Evolutionary conservation across 805 yeast genomes (phyloP), one percentile per base, ranked within the genome.

Genomic region (Yarrowia sp.): DNA sequence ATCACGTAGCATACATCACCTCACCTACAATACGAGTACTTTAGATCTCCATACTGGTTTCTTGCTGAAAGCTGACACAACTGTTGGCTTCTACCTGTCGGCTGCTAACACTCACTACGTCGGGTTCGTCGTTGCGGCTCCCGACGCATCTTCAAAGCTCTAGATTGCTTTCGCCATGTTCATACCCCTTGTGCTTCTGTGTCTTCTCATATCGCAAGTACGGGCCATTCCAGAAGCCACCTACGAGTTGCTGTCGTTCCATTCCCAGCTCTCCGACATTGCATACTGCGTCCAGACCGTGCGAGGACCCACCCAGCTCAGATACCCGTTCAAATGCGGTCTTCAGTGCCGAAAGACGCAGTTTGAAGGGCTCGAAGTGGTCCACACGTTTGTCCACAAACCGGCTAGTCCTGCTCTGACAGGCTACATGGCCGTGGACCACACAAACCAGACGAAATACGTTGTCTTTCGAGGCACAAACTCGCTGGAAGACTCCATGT

Each of bases 391-490:
- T 33, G 50, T 43, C 17, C 64, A 58, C 33, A 42, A 15, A 9
- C 50, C 50, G 0, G 64, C 50, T 9, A 42, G 42, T 3, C 39
- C 64, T 0, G 64, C 50, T 2, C 34, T 58, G 14, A 42, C 64
- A 13, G 64, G 64, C 2, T 58, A 58, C 19, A 7, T 58, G 24
- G 64, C 64, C 9, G 49, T 58, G 49, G 64, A 58, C 17, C 64
- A 58, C 36, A n/a, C 40, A n/a, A 58, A 43, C 50, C 49, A 58
- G 50, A 58, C 64, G 14, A 58, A 58, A 30, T 58, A 58, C 30
- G 50, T 58, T 17, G 64, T 58, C 9, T 58, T 58, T 19, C 49
- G 64, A 14, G 64, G 64, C 39, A 58, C 64, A 12, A 58, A 58
- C 64, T 58, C 64, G 30, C 39, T 58, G 39, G 64, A 58, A 34